Evolutionary conservation across 2,329 filamentous ascomycete genomes (phyloP).

Genomic region (Neurospora sp.): DNA sequence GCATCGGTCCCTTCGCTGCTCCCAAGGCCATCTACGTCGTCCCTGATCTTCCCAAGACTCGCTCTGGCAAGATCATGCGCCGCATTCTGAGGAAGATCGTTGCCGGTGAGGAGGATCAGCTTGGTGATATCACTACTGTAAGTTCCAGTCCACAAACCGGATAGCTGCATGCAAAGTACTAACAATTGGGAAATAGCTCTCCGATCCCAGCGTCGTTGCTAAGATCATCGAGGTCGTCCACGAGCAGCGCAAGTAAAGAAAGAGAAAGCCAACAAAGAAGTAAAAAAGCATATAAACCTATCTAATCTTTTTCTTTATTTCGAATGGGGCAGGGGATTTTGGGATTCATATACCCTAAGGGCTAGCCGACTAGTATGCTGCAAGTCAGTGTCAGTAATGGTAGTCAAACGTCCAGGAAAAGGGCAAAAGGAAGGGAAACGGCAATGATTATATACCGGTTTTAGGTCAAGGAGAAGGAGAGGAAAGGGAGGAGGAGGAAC

Average conservation of each 20-base stretch:
- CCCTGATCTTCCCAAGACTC: constrained; percentile 90
- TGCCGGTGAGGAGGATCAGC: constrained; percentile 91
- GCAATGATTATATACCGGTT: neutral
- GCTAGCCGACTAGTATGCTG: neutral
- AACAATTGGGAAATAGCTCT: constrained; percentile 49
- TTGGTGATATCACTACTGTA: constrained; percentile 88
- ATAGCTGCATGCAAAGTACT: constrained; percentile 7
- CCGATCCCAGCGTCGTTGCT: constrained; percentile 78
- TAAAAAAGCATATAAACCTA: neutral
- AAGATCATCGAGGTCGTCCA: constrained; percentile 83
- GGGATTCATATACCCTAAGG: neutral
- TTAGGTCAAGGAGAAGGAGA: neutral
- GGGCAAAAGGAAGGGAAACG: neutral
- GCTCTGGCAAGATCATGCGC: constrained; percentile 98
- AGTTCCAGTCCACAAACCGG: constrained; percentile 25
- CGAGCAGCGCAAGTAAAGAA: constrained; percentile 21
- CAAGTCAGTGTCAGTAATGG: neutral
- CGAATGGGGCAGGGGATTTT: neutral
- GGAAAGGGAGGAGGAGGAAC: neutral
- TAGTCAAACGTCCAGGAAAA: neutral
- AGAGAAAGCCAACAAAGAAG: neutral
- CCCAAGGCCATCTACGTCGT: constrained; percentile 90
- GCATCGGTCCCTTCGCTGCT: constrained; percentile 92
- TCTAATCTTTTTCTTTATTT: neutral
- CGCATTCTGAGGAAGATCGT: constrained; percentile 95